These are phyloP conservation scores for Penicillium janthinellum DNA, from an alignment of 2,329 filamentous ascomycete genomes.

Conservation along the genomic window DNA sequence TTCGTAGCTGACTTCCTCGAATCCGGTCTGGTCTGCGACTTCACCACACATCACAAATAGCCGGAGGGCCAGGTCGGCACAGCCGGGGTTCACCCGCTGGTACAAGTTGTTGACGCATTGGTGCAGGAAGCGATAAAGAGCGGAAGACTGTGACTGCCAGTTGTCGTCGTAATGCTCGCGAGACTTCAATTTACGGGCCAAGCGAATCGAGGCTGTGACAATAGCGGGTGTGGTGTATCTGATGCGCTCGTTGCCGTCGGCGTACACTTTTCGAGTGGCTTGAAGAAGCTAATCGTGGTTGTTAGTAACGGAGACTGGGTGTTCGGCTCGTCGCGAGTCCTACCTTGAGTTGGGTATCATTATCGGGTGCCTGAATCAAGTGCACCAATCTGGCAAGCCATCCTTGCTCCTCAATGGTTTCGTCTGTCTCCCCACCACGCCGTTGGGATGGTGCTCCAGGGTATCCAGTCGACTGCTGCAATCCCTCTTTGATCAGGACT, in stretches of 20 bases:
- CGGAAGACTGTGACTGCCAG: slow-evolving; percentile 72
- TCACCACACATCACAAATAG: slow-evolving; percentile 91
- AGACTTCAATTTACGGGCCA: slow-evolving; percentile 84
- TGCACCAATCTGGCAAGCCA: slow-evolving; percentile 94
- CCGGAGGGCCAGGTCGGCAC: slow-evolving; percentile 83
- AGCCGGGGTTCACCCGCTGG: slow-evolving; percentile 76
- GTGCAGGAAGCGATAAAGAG: slow-evolving; percentile 95
- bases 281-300: slow-evolving; percentile 66
- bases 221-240: slow-evolving; percentile 93
- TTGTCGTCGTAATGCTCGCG: slow-evolving; percentile 85
- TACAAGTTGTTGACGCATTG: slow-evolving; percentile 84
- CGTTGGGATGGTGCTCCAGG: slow-evolving; percentile 74
- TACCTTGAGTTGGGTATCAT: slow-evolving; percentile 88
- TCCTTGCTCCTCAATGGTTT: slow-evolving; percentile 96
- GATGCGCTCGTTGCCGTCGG: slow-evolving; percentile 91
- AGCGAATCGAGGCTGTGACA: slow-evolving; percentile 84
- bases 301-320: slow-evolving; percentile 14
- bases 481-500: slow-evolving; percentile 91
- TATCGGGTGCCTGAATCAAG: slow-evolving; percentile 77
- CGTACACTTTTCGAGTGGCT: slow-evolving; percentile 80
- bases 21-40: slow-evolving; percentile 84
- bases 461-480: slow-evolving; percentile 80
- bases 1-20: slow-evolving; percentile 96
- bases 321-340: background rate
- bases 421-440: slow-evolving; percentile 83